A percentile compares a stretch with the other conserved stretches of the same genome.
Evolutionary conservation across 179 eudicot species (phyloP).

Genomic region (Silene vulgaris): DNA sequence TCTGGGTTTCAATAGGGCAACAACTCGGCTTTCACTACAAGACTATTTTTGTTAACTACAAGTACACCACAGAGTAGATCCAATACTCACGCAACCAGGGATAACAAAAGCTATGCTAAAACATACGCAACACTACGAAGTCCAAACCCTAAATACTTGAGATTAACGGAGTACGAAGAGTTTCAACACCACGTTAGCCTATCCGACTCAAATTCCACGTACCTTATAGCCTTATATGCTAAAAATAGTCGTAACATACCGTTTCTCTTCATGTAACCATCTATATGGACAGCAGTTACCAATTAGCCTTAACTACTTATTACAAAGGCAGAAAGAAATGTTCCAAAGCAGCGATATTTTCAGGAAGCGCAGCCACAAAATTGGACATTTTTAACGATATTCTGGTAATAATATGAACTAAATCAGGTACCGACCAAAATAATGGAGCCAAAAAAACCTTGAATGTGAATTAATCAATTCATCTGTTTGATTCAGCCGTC

Average conservation of each 20-base stretch:
- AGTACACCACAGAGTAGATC: no score
- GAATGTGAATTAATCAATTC: constrained; percentile 18
- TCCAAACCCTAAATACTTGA: no score
- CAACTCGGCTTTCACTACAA: no score
- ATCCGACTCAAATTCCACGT: no score
- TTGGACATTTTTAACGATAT: background rate
- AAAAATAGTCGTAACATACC: background rate
- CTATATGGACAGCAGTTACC: background rate
- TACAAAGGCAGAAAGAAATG: constrained; percentile 22
- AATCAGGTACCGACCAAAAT: constrained; percentile 1
- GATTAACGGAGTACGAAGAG: no score
- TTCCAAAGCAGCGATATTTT: constrained; percentile 10
- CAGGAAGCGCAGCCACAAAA: constrained; percentile 20
- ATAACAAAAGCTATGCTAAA: no score
- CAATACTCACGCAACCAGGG: no score
- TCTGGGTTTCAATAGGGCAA: no score
- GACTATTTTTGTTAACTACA: no score
- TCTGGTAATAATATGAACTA: background rate
- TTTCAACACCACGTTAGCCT: background rate
- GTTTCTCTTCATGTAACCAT: background rate
- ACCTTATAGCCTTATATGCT: no score
- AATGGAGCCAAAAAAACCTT: background rate
- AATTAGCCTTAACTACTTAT: constrained; percentile 12
- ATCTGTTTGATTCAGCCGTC: constrained; percentile 40
- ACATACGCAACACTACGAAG: no score